Base-by-base conservation (phyloP, 1,139 yeast genomes). In the Torulaspora globosa region DNA sequence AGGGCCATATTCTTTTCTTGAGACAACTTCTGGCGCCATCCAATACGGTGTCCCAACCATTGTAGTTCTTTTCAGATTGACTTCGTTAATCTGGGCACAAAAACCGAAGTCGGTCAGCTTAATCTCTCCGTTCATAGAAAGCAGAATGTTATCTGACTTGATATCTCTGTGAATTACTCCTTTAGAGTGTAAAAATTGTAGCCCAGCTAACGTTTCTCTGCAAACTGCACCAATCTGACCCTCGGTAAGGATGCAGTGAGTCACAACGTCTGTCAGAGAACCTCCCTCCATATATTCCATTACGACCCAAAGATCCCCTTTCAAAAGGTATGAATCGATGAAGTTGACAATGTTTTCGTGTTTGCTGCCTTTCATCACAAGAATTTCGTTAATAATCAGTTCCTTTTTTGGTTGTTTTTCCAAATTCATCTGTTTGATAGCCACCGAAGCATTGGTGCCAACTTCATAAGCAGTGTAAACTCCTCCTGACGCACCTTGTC, bases 281-380 rank as follows among this genome's bases (percentile, higher is more conserved):
- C 98, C 98, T 51, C 97, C 98, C 66, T 90, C 96, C 97, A 92
- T 90, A 64, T 86, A 90, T 68, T 90, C 97, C 98, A 92, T 92
- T 16, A 90, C 80, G 12, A 92, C 97, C 97, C 97, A 92, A 49
- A 92, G 72, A 56, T 88, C 95, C 32, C 80, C 70, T 47, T 79
- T 78, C 38, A 84, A 69, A 46, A 90, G 69, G 61, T 81, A 90
- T 0, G 96, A 84, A 60, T 89, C 96, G 54, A 90, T 79, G 62
- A 85, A 92, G 66, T 90, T 90, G 47, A 90, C 97, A 67, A 90
- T 90, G 62, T 90, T 90, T 31, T 86, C 82, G 63, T 90, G 97
- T 58, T 79, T 85, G 50, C 88, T 79, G 35, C 90, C 97, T 64
- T 84, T 86, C 97, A 90, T 90, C 30, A 92, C 97, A 54, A 88